Base-by-base conservation (phyloP, 108 stramenopile genomes). In the Ochromonas danica region DNA sequence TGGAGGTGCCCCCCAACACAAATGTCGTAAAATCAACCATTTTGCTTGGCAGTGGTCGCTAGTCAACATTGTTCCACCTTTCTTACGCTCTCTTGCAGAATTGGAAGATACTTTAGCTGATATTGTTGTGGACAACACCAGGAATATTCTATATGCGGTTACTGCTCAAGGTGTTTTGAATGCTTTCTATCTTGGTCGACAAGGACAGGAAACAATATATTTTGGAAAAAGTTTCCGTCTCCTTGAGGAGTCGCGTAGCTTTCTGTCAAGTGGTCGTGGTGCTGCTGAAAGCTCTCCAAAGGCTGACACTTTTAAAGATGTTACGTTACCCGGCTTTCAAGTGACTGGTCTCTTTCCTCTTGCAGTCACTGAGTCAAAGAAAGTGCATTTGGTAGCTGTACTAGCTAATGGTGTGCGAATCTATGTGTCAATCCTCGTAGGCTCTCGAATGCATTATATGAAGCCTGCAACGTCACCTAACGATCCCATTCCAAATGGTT, bases 121-220 rank as follows among this genome's bases (percentile, higher is more conserved):
- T 0, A 42, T 85, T 0, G 84, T 83, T 33, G 84, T 85, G 42
- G 84, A 85, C 62, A 35, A 71, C 39, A 28, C 80, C 43, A 39
- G 82, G 33, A 81, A 83, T 27, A 40, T 83, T 1, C 39, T 85
- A 14, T 85, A 83, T 80, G 80, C 81, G 35, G 41, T 83, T 25
- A 74, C 71, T 31, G 10, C 35, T 36, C 79, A 67, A 6, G 82
- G 82, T 25, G 31, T 40, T 6, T 63, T 84, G n/a, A 81, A 82
- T 39, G 42, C 78, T 0, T 84, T 83, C 40, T 81, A 83, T 41
- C 42, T 84, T 0, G 84, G 84, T 14, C 42, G 41, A 0, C 39
- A 78, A 27, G 84, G 82, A 28, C 79, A 67, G 39, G 43, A 75
- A 31, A 63, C 82, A 25, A 63, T 51, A 62, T 38, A 6, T 10